Conservation (phyloP, 2,329 filamentous ascomycete genomes). For the Sarocladium oryzae region DNA sequence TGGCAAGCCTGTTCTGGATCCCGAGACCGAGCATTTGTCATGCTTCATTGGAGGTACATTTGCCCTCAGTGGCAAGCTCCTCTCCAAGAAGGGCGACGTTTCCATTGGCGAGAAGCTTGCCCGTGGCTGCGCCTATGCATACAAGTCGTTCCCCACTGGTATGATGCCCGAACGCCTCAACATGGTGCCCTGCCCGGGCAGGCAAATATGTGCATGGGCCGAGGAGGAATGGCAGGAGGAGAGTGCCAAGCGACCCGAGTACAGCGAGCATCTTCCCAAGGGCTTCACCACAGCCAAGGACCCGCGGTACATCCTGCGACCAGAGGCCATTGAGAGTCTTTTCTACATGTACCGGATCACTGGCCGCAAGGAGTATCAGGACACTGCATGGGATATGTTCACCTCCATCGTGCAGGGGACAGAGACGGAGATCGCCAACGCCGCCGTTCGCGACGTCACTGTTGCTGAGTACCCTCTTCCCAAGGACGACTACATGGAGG, state of each 20-base stretch:
- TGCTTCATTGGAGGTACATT: constrained; percentile 67
- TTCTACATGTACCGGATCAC: constrained; percentile 73
- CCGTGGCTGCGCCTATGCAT: constrained; percentile 52
- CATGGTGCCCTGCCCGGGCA: constrained; percentile 37
- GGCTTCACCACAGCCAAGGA: constrained; percentile 57
- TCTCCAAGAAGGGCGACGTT: constrained; percentile 41
- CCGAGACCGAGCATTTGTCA: constrained; percentile 29
- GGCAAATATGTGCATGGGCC: constrained; percentile 25
- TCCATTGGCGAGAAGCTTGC: constrained; percentile 42
- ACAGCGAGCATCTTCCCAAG: constrained; percentile 26
- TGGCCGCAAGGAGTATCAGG: constrained; percentile 56
- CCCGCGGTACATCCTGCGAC: constrained; percentile 41
- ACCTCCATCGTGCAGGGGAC: constrained; percentile 52
- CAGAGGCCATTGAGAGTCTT: constrained; percentile 73
- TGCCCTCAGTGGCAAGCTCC: constrained; percentile 54
- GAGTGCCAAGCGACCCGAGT: constrained; percentile 12
- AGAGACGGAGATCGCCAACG: constrained; percentile 53
- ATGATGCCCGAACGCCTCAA: constrained; percentile 53
- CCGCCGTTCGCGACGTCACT: constrained; percentile 58
- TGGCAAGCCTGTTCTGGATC: constrained; percentile 36
- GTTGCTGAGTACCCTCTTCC: constrained; percentile 27
- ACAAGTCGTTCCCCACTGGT: constrained; percentile 45
- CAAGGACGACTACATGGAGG: constrained; percentile 54
- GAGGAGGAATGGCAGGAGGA: constrained; percentile 20
- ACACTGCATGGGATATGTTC: constrained; percentile 72